Percentiles rank a stretch among this genome's conserved stretches.
Evolutionary conservation across 768 basidiomycete species (phyloP).

Genomic region (Tricholoma matsutake): DNA sequence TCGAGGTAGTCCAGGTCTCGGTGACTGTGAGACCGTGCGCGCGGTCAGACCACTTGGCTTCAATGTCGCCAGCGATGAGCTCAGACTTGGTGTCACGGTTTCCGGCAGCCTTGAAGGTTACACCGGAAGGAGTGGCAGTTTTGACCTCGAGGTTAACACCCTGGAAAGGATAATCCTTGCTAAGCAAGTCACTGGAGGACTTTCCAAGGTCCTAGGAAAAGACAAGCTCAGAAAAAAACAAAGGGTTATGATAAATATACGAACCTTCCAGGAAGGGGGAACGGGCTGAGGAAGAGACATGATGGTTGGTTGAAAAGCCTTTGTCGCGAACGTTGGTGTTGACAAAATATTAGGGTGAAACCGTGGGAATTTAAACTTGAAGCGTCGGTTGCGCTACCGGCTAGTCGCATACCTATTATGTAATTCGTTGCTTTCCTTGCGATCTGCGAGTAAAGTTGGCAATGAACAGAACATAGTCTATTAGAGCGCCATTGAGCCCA

Average conservation of each 20-base stretch:
- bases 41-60: constrained; percentile 91
- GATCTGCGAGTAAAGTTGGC: too few species aligned
- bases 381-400: constrained; percentile 12
- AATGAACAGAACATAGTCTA: too few species aligned
- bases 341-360: constrained; percentile 16
- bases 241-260: constrained; percentile 12
- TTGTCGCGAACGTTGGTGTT: constrained; percentile 6
- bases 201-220: constrained; percentile 83
- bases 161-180: constrained; percentile 87
- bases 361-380: constrained; percentile 18
- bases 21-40: constrained; percentile 94
- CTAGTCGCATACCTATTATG: too few species aligned
- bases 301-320: constrained; percentile 24
- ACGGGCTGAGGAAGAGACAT: constrained; percentile 96
- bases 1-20: constrained; percentile 92
- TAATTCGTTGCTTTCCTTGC: too few species aligned
- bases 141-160: constrained; percentile 78
- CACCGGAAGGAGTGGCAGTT: constrained; percentile 84
- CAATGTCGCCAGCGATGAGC: constrained; percentile 84
- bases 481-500: too few species aligned
- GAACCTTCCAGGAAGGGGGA: constrained; percentile 94
- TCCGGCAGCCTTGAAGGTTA: constrained; percentile 92
- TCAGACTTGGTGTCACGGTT: constrained; percentile 69
- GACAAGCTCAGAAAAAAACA: constrained; percentile 6
- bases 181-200: constrained; percentile 92